Base-by-base conservation (phyloP, 495 filamentous ascomycete species). In the Apodospora peruviana region DNA sequence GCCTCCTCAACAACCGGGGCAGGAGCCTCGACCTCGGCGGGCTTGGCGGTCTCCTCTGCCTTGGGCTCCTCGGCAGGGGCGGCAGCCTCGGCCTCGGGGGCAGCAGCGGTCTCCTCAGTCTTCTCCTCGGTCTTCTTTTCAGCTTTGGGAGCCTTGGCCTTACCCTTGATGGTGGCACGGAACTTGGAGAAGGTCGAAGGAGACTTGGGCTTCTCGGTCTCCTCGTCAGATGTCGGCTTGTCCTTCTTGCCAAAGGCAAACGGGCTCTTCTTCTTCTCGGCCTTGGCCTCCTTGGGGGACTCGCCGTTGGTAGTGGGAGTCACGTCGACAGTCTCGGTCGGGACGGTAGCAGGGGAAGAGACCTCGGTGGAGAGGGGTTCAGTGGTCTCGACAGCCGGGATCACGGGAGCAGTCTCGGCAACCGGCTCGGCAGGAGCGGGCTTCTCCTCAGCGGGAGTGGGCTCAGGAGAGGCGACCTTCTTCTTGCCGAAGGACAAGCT, bases 181-280 rank as follows among this genome's bases (percentile, higher is more conserved):
- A 80, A 63, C 72, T 77, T 78, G 59, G 75, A 77, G 71, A 80
- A 80, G 55, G 68, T 71, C 19, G 69, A 70, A 38, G 71, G 73
- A 20, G 73, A 75, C 66, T 70, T 68, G 56, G 74, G 69, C 68
- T 78, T 76, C 69, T 76, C 73, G 29, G 48, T 51, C 47, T 68
- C 71, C 60, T 69, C 77, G 20, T 76, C 73, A 14, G 72, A 74
- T 17, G 68, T 65, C 35, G 67, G 52, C 52, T 73, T 62, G 61
- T 78, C 71, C 65, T 78, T 73, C 68, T 75, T 77, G 65, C 71
- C 71, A 57, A 80, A 75, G 61, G 60, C 62, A 55, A 77, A 81
- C 29, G 77, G 77, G 53, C 74, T 76, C 69, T 80, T 81, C 57
- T 76, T 75, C 70, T 79, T 80, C 51, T 79, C 76, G 45, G 43